phyloP scores from a whole-genome alignment of 352 stramenopile species.

The Pythium periplocum region DNA sequence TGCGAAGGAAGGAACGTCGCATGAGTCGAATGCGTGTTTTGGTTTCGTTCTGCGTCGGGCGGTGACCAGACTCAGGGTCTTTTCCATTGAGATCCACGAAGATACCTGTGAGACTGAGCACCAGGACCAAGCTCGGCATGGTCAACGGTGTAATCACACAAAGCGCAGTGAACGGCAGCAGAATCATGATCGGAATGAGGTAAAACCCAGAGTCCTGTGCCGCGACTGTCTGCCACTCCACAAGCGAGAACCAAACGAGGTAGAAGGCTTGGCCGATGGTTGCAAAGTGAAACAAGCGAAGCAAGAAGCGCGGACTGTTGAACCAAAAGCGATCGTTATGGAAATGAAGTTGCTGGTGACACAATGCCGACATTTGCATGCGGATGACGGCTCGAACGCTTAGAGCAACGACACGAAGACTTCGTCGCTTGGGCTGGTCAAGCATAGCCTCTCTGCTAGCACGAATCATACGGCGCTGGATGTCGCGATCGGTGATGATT shows the following conservation, averaged over 20 bases:
- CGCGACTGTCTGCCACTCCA: constrained; percentile 45
- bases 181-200: constrained; percentile 56
- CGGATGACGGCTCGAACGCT: constrained; percentile 65
- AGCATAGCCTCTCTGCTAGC: constrained; percentile 7
- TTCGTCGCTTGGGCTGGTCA: constrained; percentile 17
- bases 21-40: constrained; percentile 71
- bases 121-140: constrained; percentile 82
- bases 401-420: constrained; percentile 53
- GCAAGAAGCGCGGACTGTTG: constrained; percentile 55
- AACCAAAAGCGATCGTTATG: constrained; percentile 86
- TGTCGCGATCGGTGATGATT: constrained; percentile 64
- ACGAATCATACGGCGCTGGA: constrained; percentile 31
- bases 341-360: constrained; percentile 73
- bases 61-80: constrained; percentile 7
- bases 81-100: constrained; percentile 75
- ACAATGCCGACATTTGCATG: constrained; percentile 87
- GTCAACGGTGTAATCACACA: constrained; percentile 81
- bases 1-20: constrained; percentile 62
- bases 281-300: constrained; percentile 81
- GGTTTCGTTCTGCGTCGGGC: constrained; percentile 36
- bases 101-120: constrained; percentile 84
- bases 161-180: constrained; percentile 56
- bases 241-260: constrained; percentile 79
- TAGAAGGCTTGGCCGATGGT: constrained; percentile 86
- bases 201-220: constrained; percentile 18